These are phyloP conservation scores for Nitzschia sp. DNA, from an alignment of 108 stramenopile genomes.

Conservation along the genomic window DNA sequence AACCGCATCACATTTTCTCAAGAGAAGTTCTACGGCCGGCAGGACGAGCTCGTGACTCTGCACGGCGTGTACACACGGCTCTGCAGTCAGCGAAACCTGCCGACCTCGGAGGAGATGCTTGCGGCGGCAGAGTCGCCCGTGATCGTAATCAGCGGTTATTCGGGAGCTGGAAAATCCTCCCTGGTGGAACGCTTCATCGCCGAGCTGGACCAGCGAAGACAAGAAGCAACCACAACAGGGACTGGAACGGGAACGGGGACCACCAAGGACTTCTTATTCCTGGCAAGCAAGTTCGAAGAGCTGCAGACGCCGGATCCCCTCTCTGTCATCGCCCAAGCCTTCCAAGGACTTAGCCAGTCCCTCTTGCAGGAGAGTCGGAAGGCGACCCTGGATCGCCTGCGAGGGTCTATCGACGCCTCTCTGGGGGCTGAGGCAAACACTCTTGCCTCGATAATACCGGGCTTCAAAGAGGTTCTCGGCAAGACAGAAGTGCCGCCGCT, in stretches of 20 bases:
- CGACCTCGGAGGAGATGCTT: neutral
- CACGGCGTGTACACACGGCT: slow-evolving; percentile 3
- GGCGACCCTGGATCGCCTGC: slow-evolving; percentile 11
- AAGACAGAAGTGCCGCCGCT: neutral
- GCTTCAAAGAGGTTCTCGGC: slow-evolving; percentile 9
- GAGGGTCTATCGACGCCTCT: neutral
- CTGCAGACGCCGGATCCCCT: slow-evolving; percentile 22
- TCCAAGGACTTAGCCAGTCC: slow-evolving; percentile 14
- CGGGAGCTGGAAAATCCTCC: slow-evolving; percentile 37
- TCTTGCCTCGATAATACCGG: slow-evolving; percentile 19
- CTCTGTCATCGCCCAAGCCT: slow-evolving; percentile 21
- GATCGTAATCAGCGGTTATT: slow-evolving; percentile 12
- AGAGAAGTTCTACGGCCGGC: slow-evolving; percentile 20
- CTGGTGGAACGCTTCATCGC: slow-evolving; percentile 20
- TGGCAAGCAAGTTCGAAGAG: slow-evolving; percentile 37
- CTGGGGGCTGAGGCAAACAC: slow-evolving; percentile 12
- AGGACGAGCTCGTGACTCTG: slow-evolving; percentile 20
- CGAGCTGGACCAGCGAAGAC: neutral
- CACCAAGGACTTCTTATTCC: slow-evolving; percentile 8
- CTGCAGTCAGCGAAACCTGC: neutral
- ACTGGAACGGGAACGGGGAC: no score
- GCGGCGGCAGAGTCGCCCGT: slow-evolving; percentile 10
- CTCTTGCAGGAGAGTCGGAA: slow-evolving; percentile 7
- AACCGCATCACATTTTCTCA: slow-evolving; percentile 14
- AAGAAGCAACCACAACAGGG: no score